Evolutionary conservation across 164 flowering plant genomes (phyloP).

Genomic region (Santalum album): DNA sequence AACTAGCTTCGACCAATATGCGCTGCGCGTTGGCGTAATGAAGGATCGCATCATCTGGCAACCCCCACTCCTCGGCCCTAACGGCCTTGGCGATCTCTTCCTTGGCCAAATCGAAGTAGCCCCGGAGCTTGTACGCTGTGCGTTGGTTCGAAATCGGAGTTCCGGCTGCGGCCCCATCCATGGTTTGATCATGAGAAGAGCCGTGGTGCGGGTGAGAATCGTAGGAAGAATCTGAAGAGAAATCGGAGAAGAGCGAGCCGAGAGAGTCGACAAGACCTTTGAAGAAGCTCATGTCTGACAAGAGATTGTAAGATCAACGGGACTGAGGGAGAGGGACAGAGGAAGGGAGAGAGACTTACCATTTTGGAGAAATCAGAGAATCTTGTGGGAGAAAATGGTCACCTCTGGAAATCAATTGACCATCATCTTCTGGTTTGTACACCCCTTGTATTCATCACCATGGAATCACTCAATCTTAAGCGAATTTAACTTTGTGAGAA

Average conservation of each 20-base stretch:
- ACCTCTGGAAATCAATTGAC: too few species aligned
- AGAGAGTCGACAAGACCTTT: slow-evolving; percentile 48
- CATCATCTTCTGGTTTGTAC: too few species aligned
- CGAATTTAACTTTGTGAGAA: too few species aligned
- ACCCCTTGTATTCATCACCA: too few species aligned
- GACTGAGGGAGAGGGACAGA: background rate
- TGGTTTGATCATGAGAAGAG: slow-evolving; percentile 9
- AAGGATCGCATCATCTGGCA: slow-evolving; percentile 65
- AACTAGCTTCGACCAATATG: slow-evolving; percentile 60
- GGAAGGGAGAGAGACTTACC: background rate
- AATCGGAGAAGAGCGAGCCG: slow-evolving; percentile 33
- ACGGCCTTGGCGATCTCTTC: slow-evolving; percentile 88
- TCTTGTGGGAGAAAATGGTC: too few species aligned
- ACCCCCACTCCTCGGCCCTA: slow-evolving; percentile 95
- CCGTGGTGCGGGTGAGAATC: slow-evolving; percentile 20
- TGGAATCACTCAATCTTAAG: too few species aligned
- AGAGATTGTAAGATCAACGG: background rate
- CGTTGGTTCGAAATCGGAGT: slow-evolving; percentile 53
- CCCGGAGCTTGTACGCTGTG: slow-evolving; percentile 73
- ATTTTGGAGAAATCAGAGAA: background rate
- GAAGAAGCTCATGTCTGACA: slow-evolving; percentile 45
- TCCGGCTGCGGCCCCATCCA: slow-evolving; percentile 42
- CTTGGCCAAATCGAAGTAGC: slow-evolving; percentile 85
- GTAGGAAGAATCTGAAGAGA: slow-evolving; percentile 5
- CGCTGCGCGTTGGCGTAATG: slow-evolving; percentile 69